Conservation (phyloP, 83 land plant species). For the Larix sibirica region DNA sequence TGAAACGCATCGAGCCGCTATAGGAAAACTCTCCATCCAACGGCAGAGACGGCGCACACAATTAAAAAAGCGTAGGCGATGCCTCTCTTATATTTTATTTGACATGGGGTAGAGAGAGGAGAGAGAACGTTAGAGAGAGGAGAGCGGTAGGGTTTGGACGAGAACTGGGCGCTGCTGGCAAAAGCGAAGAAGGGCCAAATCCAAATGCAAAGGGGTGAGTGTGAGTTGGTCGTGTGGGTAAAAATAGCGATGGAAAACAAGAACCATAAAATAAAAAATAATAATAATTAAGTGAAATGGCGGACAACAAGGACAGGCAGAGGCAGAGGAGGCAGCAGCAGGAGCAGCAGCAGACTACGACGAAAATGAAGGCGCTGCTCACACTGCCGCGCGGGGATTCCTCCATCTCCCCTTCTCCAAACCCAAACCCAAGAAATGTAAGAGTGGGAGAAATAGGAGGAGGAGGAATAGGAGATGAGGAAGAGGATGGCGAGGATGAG, state of each 20-base stretch:
- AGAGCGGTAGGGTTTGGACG: conserved; percentile 1
- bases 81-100: no score
- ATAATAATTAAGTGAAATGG: conserved; percentile 10
- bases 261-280: not conserved
- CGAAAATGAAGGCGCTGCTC: conserved; percentile 10
- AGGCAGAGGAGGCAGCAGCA: conserved; percentile 12
- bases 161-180: not conserved
- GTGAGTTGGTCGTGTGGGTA: not conserved
- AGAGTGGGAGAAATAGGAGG: not conserved
- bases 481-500: conserved; percentile 6
- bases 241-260: not conserved
- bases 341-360: conserved; percentile 4
- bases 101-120: not conserved
- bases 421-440: not conserved
- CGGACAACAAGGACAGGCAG: conserved; percentile 21
- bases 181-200: not conserved
- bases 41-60: no score
- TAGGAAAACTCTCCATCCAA: no score
- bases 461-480: conserved; percentile 14
- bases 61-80: no score
- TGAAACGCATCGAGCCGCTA: no score
- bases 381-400: not conserved
- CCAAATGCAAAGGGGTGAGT: no score
- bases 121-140: not conserved
- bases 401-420: not conserved